Percentiles rank a stretch among this genome's conserved stretches.
Evolutionary conservation across 2,329 filamentous ascomycete species (phyloP).

Genomic region (Eutypa lata): DNA sequence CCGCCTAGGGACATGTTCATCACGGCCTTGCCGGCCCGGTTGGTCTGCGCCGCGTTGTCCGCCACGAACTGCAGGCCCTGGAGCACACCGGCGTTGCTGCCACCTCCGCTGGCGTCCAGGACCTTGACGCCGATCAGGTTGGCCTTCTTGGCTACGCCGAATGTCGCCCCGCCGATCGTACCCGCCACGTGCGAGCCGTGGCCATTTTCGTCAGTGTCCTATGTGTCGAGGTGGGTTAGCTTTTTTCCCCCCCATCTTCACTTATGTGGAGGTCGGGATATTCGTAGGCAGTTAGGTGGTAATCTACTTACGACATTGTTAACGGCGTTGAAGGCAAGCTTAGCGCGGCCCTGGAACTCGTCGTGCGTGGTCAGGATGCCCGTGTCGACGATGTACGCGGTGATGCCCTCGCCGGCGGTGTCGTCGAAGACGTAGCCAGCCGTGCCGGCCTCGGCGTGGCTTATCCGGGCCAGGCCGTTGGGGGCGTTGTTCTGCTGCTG

Average conservation of each 20-base stretch:
- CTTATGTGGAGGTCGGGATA: too few relatives aligned
- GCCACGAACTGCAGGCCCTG: conserved; percentile 57
- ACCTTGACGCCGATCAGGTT: conserved; percentile 60
- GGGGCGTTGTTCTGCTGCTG: conserved; percentile 52
- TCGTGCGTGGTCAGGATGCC: conserved; percentile 56
- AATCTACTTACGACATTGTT: conserved; percentile 23
- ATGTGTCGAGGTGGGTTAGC: conserved; percentile 18
- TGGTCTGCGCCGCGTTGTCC: conserved; percentile 39
- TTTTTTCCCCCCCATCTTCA: not conserved
- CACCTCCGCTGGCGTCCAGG: conserved; percentile 46
- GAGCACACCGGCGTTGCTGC: conserved; percentile 51
- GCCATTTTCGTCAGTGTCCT: conserved; percentile 56
- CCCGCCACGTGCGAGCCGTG: conserved; percentile 64
- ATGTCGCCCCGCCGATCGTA: conserved; percentile 58
- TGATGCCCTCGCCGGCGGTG: conserved; percentile 52
- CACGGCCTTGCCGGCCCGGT: conserved; percentile 49
- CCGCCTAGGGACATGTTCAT: conserved; percentile 65
- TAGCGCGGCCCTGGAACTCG: conserved; percentile 55
- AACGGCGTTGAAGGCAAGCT: conserved; percentile 50
- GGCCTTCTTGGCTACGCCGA: conserved; percentile 59
- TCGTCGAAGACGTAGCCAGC: conserved; percentile 50
- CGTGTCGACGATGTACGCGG: conserved; percentile 63
- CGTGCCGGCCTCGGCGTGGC: conserved; percentile 34
- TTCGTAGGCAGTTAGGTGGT: too few relatives aligned
- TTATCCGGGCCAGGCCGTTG: conserved; percentile 52